These are phyloP conservation scores for Cystobasidiaceae sp. DNA, from an alignment of 1,284 basidiomycete genomes.

Conservation along the genomic window DNA sequence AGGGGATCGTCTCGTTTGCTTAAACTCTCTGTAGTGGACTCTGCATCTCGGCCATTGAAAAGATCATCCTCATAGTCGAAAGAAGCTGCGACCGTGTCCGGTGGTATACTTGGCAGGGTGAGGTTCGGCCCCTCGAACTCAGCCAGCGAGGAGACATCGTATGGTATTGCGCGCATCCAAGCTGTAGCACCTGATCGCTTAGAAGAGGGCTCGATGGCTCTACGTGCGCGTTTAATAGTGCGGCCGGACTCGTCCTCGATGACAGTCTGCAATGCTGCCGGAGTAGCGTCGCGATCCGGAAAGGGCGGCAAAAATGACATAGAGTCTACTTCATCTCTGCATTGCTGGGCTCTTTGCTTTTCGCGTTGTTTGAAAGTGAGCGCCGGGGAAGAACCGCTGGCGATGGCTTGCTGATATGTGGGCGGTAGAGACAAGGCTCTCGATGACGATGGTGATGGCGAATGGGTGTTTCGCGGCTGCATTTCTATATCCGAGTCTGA, in stretches of 20 bases:
- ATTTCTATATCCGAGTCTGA: neutral
- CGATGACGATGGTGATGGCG: constrained; percentile 7
- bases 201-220: neutral
- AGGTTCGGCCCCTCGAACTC: constrained; percentile 15
- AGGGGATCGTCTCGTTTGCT: neutral
- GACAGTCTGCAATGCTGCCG: constrained; percentile 12
- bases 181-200: constrained; percentile 1
- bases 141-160: constrained; percentile 18
- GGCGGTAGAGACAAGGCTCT: neutral
- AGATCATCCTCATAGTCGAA: too few species aligned
- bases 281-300: constrained; percentile 16
- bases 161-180: constrained; percentile 15
- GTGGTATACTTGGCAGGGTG: constrained; percentile 4
- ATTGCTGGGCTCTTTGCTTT: neutral
- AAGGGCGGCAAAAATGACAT: constrained; percentile 26
- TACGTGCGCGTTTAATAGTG: constrained; percentile 22
- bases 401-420: constrained; percentile 4
- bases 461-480: constrained; percentile 16
- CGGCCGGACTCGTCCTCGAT: constrained; percentile 26
- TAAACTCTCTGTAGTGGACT: constrained; percentile 5
- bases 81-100: too few species aligned
- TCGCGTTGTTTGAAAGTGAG: neutral
- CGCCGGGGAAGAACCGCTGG: neutral
- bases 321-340: constrained; percentile 1
- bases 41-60: too few species aligned